These are phyloP conservation scores for Phytophthora rubi DNA, from an alignment of 352 stramenopile species.

Conservation along the genomic window DNA sequence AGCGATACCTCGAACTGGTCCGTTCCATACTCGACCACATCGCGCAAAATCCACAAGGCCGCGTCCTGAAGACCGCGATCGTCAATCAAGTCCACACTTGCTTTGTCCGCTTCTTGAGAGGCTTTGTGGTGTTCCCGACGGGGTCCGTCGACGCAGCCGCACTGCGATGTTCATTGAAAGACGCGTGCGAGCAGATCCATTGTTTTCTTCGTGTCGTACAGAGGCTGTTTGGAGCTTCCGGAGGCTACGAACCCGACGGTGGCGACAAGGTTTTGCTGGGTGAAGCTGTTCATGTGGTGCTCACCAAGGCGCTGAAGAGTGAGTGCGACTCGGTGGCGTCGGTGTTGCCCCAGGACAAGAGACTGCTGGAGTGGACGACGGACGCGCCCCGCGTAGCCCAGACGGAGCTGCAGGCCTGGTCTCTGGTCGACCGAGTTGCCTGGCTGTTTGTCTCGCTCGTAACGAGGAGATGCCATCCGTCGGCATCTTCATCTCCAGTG, in stretches of 20 bases:
- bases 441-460: conserved; percentile 33
- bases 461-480: conserved; percentile 21
- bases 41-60: conserved; percentile 3
- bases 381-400: conserved; percentile 10
- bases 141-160: conserved; percentile 1
- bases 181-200: conserved; percentile 18
- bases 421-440: conserved; percentile 31
- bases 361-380: conserved; percentile 21
- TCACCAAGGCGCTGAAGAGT: conserved; percentile 14
- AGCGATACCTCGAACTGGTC: conserved; percentile 15
- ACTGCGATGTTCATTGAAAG: conserved; percentile 23
- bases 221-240: conserved; percentile 21
- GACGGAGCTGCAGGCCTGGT: conserved; percentile 28
- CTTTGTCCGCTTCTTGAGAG: conserved; percentile 27
- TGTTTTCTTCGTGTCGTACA: conserved; percentile 26
- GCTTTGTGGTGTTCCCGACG: conserved; percentile 15
- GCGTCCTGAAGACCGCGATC: conserved; percentile 14
- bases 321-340: conserved; percentile 17
- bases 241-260: background rate
- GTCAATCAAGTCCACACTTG: conserved; percentile 10
- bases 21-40: conserved; percentile 26
- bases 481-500: background rate
- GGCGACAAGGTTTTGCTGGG: conserved; percentile 8
- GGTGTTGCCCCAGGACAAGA: conserved; percentile 31
- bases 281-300: conserved; percentile 15